phyloP scores from a whole-genome alignment of 2,329 filamentous ascomycete genomes.

The Teratosphaeria zuluensis region DNA sequence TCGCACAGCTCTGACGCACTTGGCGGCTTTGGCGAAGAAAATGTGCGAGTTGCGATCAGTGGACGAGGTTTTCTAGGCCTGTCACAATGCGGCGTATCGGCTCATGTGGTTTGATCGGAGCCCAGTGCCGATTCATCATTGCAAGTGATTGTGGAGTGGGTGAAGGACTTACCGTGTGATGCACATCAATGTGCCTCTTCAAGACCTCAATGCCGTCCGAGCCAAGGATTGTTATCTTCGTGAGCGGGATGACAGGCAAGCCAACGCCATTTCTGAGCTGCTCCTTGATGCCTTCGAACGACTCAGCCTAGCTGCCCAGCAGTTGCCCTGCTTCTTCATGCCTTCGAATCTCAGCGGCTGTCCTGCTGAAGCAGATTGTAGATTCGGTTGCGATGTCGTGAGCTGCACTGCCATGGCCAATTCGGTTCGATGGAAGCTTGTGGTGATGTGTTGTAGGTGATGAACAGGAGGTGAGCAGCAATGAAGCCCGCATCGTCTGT shows the following conservation, averaged over 20 bases:
- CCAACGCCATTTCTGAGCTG: not conserved
- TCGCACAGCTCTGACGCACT: not conserved
- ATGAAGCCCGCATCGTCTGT: no score
- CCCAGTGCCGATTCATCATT: conserved; percentile 31
- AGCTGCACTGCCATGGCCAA: not conserved
- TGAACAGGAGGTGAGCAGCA: not conserved
- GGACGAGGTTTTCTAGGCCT: conserved; percentile 38
- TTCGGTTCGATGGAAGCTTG: not conserved
- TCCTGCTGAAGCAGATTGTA: not conserved
- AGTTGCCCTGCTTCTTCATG: not conserved
- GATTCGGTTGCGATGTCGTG: not conserved
- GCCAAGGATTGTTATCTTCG: not conserved
- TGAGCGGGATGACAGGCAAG: not conserved
- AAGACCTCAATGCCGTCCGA: not conserved
- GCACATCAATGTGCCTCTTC: not conserved
- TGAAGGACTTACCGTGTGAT: not conserved
- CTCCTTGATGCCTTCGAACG: not conserved
- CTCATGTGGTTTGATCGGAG: conserved; percentile 26
- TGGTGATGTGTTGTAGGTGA: not conserved
- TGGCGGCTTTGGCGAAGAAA: not conserved
- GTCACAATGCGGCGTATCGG: conserved; percentile 30
- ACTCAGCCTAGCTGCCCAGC: not conserved
- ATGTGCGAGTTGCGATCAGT: conserved; percentile 23
- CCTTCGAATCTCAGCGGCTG: not conserved
- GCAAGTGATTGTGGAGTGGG: not conserved